These are phyloP conservation scores for Candida loeiensis DNA, from an alignment of 805 yeast species.

Conservation along the genomic window DNA sequence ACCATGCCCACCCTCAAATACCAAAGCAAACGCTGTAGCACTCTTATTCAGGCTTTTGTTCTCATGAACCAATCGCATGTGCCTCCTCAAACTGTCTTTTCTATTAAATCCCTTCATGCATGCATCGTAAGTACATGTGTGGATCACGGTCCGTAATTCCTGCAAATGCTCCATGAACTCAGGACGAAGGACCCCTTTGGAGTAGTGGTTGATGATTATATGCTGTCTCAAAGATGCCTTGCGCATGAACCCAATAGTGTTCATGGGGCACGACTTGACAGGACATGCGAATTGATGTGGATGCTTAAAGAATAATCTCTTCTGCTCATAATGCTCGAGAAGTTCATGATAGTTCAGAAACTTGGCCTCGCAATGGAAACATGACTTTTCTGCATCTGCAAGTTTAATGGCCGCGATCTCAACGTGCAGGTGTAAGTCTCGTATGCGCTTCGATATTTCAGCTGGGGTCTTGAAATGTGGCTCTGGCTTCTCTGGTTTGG, in stretches of 20 bases:
- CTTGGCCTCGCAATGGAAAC: conserved; percentile 29
- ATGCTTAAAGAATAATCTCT: conserved; percentile 16
- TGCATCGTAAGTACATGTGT: conserved; percentile 11
- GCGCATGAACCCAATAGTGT: conserved; percentile 34
- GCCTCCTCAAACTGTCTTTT: conserved; percentile 16
- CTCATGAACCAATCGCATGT: conserved; percentile 13
- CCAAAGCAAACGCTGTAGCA: background rate
- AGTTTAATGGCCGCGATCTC: conserved; percentile 5
- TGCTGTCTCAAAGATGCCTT: conserved; percentile 30
- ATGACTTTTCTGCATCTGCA: conserved; percentile 9
- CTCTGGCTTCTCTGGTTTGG: background rate
- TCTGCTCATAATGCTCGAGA: conserved; percentile 33
- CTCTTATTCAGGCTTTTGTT: conserved; percentile 2
- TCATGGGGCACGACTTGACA: conserved; percentile 37
- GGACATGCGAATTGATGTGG: conserved; percentile 32
- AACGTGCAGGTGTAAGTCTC: background rate
- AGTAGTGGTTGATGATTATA: conserved; percentile 22
- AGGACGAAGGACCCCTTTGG: conserved; percentile 14
- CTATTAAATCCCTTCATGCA: conserved; percentile 16
- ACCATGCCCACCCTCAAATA: background rate
- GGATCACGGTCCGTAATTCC: conserved; percentile 7
- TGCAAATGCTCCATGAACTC: conserved; percentile 7
- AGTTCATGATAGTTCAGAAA: conserved; percentile 29
- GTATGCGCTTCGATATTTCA: background rate
- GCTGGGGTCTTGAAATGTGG: background rate